Evolutionary conservation across 2,329 filamentous ascomycete genomes (phyloP).

Genomic region (Fusarium sp.): DNA sequence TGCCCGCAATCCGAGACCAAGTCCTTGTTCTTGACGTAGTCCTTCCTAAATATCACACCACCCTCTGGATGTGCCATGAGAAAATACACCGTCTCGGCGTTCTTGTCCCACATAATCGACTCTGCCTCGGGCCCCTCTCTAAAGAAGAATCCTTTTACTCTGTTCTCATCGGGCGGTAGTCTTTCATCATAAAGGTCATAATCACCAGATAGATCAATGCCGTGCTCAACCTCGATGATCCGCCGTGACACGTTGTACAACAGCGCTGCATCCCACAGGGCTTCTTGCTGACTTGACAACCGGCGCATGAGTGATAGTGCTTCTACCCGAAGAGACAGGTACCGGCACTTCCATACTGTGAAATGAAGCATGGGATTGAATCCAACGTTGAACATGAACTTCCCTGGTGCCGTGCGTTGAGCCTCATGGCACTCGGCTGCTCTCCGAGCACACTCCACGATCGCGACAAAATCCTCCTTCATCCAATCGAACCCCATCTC

Average conservation of each 20-base stretch:
- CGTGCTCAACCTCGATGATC: slow-evolving; percentile 54
- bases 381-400: slow-evolving; percentile 56
- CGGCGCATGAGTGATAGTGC: slow-evolving; percentile 48
- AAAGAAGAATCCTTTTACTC: slow-evolving; percentile 34
- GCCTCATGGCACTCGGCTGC: slow-evolving; percentile 13
- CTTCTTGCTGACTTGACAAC: slow-evolving; percentile 48
- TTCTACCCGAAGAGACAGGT: slow-evolving; percentile 48
- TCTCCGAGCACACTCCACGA: slow-evolving; percentile 43
- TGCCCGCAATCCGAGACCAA: not conserved
- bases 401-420: slow-evolving; percentile 4
- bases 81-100: not conserved
- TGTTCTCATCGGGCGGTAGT: slow-evolving; percentile 28
- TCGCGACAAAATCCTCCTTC: slow-evolving; percentile 44
- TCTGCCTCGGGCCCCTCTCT: not conserved
- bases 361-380: slow-evolving; percentile 53
- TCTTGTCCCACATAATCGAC: not conserved
- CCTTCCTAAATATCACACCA: not conserved
- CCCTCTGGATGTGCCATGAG: not conserved
- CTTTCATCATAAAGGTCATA: not conserved
- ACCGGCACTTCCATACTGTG: slow-evolving; percentile 52
- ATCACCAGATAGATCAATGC: slow-evolving; percentile 39
- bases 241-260: slow-evolving; percentile 48
- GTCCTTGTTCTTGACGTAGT: not conserved
- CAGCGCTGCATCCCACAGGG: slow-evolving; percentile 49
- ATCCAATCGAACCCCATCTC: slow-evolving; percentile 51